phyloP scores from a whole-genome alignment of 1,139 yeast species.

The Candida neerlandica region DNA sequence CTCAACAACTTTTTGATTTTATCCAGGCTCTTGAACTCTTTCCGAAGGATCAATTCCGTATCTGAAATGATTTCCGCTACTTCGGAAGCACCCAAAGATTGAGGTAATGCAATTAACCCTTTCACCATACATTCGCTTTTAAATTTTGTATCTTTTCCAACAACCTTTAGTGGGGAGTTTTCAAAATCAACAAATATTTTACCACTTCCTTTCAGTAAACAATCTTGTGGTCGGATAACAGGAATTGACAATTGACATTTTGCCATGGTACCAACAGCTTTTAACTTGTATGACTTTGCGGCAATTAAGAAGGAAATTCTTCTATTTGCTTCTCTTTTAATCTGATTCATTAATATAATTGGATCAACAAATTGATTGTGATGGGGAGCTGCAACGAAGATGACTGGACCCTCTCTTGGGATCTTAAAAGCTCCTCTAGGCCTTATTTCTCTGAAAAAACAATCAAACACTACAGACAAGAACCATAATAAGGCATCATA shows the following conservation, averaged over 20 bases:
- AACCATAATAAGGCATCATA: constrained; percentile 56
- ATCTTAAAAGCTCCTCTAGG: constrained; percentile 90
- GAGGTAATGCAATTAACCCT: constrained; percentile 79
- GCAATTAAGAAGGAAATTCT: constrained; percentile 83
- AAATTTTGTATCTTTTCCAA: constrained; percentile 72
- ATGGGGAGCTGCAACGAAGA: constrained; percentile 97
- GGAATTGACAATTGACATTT: constrained; percentile 81
- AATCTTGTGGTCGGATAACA: constrained; percentile 90
- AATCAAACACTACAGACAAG: constrained; percentile 46
- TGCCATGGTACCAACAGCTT: constrained; percentile 75
- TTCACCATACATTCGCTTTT: constrained; percentile 63
- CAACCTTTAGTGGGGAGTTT: constrained; percentile 47
- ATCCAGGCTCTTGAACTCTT: constrained; percentile 64
- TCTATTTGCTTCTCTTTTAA: constrained; percentile 68
- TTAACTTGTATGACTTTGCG: constrained; percentile 69
- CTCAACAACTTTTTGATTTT: constrained; percentile 44
- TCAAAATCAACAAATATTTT: constrained; percentile 55
- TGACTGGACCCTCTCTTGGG: constrained; percentile 83
- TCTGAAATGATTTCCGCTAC: constrained; percentile 72
- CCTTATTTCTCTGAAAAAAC: constrained; percentile 85
- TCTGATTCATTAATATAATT: constrained; percentile 78
- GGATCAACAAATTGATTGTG: constrained; percentile 98
- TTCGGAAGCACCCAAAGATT: constrained; percentile 76
- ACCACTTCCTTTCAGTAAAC: constrained; percentile 63
- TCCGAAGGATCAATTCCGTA: constrained; percentile 67